Evolutionary conservation across 306 rosid genomes (phyloP), one percentile per base, ranked within the genome.

Genomic region (Mimosa bimucronata): DNA sequence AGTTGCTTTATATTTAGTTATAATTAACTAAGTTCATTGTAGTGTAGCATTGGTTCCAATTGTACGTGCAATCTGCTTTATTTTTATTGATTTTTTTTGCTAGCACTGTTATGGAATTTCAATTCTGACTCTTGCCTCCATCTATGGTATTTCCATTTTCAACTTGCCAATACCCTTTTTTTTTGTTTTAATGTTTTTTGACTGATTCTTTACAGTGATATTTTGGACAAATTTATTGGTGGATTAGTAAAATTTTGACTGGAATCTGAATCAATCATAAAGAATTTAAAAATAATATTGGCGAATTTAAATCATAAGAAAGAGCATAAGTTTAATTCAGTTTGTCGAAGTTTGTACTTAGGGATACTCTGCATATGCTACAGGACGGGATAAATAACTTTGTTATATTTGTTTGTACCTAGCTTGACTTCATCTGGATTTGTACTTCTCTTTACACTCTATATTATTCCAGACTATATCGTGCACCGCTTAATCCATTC

Each of bases 381-480:
- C 31, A 58, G 18, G 65, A 21, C 9, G 64, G 14, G 64, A 2
- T 57, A 21, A n/a, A n/a, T 23, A 57, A 23, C 14, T 21, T n/a
- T 0, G 14, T 57, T 57, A 9, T 23, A 21, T 57, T 3, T 50
- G 23, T 50, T 50, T 4, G 9, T 50, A 18, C 57, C 15, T 50
- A 18, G 57, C 57, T 50, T 18, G 65, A 58, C 31, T 58, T 58
- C 29, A 58, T 58, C 65, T 58, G 15, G 4, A 19, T 52, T 64
- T 66, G 13, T 34, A 66, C 23, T 66, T 34, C 71, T 66, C 71
- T 18, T 3, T 30, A 16, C n/a, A 66, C 40, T 12, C 15, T 34
- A 46, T 13, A 31, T 67, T 37, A 52, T 77, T 23, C 79, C 48
- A 10, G 64, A 41, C 57, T 55, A 42, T 66, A 40, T 68, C 45